Evolutionary conservation across 1,284 basidiomycete genomes (phyloP).

Genomic region (Athelia psychrophila): DNA sequence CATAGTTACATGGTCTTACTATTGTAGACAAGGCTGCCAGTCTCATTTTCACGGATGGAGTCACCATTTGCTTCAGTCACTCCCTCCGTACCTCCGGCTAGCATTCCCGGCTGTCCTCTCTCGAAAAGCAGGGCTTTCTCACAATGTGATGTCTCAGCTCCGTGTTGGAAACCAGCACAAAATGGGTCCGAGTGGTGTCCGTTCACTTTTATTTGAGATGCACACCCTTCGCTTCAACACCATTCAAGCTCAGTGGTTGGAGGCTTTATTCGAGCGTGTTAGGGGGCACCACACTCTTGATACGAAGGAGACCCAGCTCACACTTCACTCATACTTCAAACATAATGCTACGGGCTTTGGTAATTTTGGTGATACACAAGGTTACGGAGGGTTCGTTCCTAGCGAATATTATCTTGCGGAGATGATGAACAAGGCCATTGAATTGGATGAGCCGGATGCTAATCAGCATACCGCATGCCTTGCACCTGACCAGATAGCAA

Average conservation of each 20-base stretch:
- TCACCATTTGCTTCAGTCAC: not conserved
- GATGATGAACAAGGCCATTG: not conserved
- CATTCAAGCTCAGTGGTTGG: not conserved
- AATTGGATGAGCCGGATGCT: conserved; percentile 5
- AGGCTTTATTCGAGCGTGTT: not conserved
- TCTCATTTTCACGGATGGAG: not conserved
- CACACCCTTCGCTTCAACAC: not conserved
- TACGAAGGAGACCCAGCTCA: not conserved
- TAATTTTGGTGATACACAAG: not conserved
- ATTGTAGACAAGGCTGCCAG: conserved; percentile 5
- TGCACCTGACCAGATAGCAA: conserved; percentile 1
- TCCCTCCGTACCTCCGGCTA: not conserved
- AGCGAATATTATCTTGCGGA: not conserved
- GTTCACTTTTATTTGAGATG: not conserved
- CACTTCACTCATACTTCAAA: not conserved
- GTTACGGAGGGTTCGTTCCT: not conserved
- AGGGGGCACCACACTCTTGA: not conserved
- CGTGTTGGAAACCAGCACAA: not conserved
- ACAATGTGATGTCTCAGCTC: not conserved
- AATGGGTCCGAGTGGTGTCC: not conserved
- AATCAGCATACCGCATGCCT: conserved; percentile 9
- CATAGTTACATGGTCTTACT: conserved; percentile 11
- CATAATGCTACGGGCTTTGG: not conserved
- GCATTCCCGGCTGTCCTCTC: not conserved
- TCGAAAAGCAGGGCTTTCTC: not conserved